phyloP scores from a whole-genome alignment of 805 yeast genomes.

The Sugiyamaella valdiviana region DNA sequence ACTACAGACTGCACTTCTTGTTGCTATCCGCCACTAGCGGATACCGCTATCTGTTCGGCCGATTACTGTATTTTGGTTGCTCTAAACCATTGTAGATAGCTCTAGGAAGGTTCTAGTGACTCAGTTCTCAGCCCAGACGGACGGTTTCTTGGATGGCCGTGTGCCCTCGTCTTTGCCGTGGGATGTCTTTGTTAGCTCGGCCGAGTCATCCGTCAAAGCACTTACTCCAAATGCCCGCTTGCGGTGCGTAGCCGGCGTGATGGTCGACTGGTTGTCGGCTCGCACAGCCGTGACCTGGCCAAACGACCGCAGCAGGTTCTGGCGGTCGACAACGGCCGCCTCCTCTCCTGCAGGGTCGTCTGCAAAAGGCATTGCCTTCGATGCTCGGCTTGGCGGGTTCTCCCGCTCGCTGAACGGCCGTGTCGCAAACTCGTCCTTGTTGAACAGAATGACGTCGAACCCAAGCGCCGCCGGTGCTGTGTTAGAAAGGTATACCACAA shows the following conservation, averaged over 20 bases:
- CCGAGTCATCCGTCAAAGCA: neutral
- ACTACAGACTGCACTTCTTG: no score
- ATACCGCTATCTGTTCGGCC: no score
- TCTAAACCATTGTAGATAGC: no score
- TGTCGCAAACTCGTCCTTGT: conserved; percentile 4
- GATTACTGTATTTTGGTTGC: no score
- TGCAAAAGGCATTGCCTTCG: neutral
- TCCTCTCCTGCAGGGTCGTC: neutral
- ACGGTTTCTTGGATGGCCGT: conserved; percentile 6
- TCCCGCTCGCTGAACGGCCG: conserved; percentile 1
- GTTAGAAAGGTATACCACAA: neutral
- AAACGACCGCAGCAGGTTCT: neutral
- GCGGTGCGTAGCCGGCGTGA: neutral
- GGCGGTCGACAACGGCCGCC: neutral
- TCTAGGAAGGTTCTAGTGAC: no score
- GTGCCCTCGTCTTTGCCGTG: neutral
- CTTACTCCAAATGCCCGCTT: conserved; percentile 4
- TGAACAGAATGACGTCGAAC: conserved; percentile 13
- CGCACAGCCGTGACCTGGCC: neutral
- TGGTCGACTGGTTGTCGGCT: neutral
- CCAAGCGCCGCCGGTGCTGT: conserved; percentile 7
- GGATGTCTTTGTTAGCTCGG: neutral
- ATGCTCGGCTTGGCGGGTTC: neutral
- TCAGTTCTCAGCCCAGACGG: conserved; percentile 3
- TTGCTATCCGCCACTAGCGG: no score